These are phyloP conservation scores for Diplodia sapinea DNA, from an alignment of 2,329 filamentous ascomycete species.

Conservation along the genomic window DNA sequence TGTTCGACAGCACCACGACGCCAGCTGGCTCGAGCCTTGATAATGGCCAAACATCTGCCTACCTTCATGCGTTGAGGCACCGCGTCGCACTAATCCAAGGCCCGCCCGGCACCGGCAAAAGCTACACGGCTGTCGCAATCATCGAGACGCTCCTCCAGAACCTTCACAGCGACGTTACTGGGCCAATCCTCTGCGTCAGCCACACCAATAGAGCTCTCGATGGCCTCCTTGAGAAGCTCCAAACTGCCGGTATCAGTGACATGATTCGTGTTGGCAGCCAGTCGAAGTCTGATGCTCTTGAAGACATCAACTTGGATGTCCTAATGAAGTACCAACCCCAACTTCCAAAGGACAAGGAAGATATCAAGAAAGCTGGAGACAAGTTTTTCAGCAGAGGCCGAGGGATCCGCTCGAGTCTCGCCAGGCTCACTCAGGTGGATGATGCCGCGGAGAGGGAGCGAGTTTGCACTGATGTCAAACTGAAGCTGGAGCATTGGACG, in stretches of 20 bases:
- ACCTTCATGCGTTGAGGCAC: slow-evolving; percentile 60
- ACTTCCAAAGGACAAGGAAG: not conserved
- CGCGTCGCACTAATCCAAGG: slow-evolving; percentile 68
- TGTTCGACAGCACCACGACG: slow-evolving; percentile 30
- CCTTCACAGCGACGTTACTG: slow-evolving; percentile 43
- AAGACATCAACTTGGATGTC: slow-evolving; percentile 57
- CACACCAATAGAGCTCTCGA: slow-evolving; percentile 62
- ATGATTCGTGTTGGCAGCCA: slow-evolving; percentile 68
- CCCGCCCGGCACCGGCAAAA: slow-evolving; percentile 73
- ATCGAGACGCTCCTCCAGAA: slow-evolving; percentile 61
- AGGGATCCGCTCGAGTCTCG: not conserved
- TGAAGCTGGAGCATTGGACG: not conserved
- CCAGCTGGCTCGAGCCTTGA: slow-evolving; percentile 53
- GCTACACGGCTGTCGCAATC: slow-evolving; percentile 64
- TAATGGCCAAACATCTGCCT: slow-evolving; percentile 54
- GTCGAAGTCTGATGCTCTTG: slow-evolving; percentile 61
- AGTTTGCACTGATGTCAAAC: not conserved
- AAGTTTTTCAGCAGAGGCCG: not conserved
- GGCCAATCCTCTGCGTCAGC: slow-evolving; percentile 54
- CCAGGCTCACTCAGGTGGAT: not conserved
- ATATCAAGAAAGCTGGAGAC: not conserved
- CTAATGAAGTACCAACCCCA: not conserved
- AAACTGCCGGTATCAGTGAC: slow-evolving; percentile 54
- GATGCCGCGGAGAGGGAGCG: not conserved
- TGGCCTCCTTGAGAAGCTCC: slow-evolving; percentile 65